These are phyloP conservation scores for Rubia balearica DNA, from an alignment of 305 asterid genomes.

Conservation along the genomic window DNA sequence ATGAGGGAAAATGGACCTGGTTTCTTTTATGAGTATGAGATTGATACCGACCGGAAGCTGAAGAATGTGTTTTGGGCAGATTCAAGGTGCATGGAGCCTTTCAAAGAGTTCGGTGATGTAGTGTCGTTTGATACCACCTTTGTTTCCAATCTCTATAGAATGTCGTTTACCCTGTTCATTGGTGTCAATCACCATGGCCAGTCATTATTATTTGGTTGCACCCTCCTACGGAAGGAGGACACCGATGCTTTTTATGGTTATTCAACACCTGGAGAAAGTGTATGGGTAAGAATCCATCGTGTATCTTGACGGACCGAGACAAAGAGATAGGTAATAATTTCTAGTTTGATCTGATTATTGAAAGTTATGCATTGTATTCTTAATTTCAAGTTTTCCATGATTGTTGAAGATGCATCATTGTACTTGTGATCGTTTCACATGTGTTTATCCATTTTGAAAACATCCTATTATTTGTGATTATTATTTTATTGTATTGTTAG, in stretches of 20 bases:
- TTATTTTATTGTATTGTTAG: too few relatives aligned
- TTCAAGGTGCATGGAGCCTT: conserved; percentile 69
- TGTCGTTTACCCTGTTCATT: conserved; percentile 83
- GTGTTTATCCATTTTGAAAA: too few relatives aligned
- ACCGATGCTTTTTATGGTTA: not conserved
- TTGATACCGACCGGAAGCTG: not conserved
- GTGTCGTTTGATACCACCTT: conserved; percentile 71
- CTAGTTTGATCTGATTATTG: too few relatives aligned
- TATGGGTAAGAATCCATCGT: not conserved
- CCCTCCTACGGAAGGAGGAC: conserved; percentile 30
- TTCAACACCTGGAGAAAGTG: not conserved
- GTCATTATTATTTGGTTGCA: conserved; percentile 73
- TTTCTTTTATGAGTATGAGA: not conserved
- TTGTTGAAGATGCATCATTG: too few relatives aligned
- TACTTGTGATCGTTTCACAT: too few relatives aligned
- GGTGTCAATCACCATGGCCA: conserved; percentile 86
- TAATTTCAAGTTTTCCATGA: too few relatives aligned
- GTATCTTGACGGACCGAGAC: not conserved
- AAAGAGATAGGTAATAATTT: not conserved
- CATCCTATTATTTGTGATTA: too few relatives aligned
- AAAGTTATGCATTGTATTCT: too few relatives aligned
- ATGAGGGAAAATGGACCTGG: not conserved
- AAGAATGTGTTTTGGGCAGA: conserved; percentile 75
- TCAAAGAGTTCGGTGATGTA: conserved; percentile 73
- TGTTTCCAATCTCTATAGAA: conserved; percentile 72